phyloP scores from a whole-genome alignment of 2,329 filamentous ascomycete species.

The Aspergillus ibericus region DNA sequence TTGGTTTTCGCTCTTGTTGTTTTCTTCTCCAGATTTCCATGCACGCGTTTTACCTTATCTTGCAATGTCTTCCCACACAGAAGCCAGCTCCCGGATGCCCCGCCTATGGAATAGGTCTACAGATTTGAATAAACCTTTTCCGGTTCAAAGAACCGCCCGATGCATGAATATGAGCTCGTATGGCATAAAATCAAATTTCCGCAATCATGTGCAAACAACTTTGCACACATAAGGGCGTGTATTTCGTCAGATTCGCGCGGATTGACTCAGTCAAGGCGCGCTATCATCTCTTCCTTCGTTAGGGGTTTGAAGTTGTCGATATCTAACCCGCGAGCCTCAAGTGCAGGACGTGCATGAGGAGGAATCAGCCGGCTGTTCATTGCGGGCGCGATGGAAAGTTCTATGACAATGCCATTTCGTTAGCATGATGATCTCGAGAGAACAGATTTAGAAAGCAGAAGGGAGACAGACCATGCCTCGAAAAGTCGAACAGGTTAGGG shows the following conservation, averaged over 20 bases:
- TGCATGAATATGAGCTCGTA: constrained; percentile 33
- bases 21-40: constrained; percentile 12
- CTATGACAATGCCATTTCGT: constrained; percentile 49
- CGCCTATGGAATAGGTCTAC: constrained; percentile 28
- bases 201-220: constrained; percentile 30
- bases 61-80: constrained; percentile 18
- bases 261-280: constrained; percentile 80
- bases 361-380: constrained; percentile 89
- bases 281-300: constrained; percentile 94
- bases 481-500: constrained; percentile 88
- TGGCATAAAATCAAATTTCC: constrained; percentile 32
- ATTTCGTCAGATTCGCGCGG: constrained; percentile 35
- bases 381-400: constrained; percentile 90
- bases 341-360: constrained; percentile 70
- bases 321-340: constrained; percentile 78
- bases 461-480: constrained; percentile 75
- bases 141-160: constrained; percentile 33
- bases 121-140: constrained; percentile 30
- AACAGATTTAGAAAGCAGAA: neutral
- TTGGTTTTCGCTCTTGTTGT: constrained; percentile 15
- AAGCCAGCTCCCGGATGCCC: constrained; percentile 27
- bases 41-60: constrained; percentile 16
- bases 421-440: constrained; percentile 1
- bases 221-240: constrained; percentile 40
- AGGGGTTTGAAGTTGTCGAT: constrained; percentile 92